Evolutionary conservation across 2,329 filamentous ascomycete genomes (phyloP).

Genomic region (Corniculantispora saksenae): DNA sequence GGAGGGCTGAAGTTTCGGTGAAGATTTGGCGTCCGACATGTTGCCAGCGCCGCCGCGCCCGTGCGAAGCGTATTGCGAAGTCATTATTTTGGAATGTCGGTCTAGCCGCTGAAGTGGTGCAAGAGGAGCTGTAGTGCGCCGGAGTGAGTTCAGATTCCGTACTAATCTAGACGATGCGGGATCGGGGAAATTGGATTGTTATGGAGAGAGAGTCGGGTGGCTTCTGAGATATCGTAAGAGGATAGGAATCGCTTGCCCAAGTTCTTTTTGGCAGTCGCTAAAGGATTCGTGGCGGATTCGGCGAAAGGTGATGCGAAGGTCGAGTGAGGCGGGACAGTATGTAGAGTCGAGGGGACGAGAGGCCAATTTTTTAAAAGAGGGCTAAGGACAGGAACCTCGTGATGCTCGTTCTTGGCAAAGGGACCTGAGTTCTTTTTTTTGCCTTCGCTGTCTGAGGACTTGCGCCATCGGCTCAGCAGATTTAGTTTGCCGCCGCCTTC

Average conservation of each 20-base stretch:
- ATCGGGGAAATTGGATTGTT: too few relatives aligned
- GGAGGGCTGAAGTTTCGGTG: constrained; percentile 54
- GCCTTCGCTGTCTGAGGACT: not conserved
- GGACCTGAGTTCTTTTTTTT: not conserved
- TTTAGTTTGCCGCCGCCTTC: not conserved
- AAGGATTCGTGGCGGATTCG: not conserved
- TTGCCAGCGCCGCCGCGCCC: constrained; percentile 81
- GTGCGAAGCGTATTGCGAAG: constrained; percentile 56
- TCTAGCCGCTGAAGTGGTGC: not conserved
- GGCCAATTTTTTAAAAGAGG: not conserved
- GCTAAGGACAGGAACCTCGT: not conserved
- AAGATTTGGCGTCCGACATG: constrained; percentile 55
- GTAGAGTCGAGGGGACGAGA: not conserved
- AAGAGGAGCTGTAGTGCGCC: not conserved
- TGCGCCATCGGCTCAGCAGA: not conserved
- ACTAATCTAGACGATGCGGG: too few relatives aligned
- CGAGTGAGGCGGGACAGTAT: not conserved
- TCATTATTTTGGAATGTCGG: constrained; percentile 34
- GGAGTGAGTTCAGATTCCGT: too few relatives aligned
- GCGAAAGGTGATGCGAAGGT: not conserved
- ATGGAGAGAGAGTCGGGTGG: not conserved
- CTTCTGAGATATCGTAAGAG: not conserved
- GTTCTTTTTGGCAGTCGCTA: not conserved
- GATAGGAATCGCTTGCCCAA: not conserved
- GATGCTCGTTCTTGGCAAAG: not conserved